Percentiles rank a stretch among this genome's conserved stretches.
Evolutionary conservation across 1,284 basidiomycete genomes (phyloP).

Genomic region (Fomitopsis pinicola): DNA sequence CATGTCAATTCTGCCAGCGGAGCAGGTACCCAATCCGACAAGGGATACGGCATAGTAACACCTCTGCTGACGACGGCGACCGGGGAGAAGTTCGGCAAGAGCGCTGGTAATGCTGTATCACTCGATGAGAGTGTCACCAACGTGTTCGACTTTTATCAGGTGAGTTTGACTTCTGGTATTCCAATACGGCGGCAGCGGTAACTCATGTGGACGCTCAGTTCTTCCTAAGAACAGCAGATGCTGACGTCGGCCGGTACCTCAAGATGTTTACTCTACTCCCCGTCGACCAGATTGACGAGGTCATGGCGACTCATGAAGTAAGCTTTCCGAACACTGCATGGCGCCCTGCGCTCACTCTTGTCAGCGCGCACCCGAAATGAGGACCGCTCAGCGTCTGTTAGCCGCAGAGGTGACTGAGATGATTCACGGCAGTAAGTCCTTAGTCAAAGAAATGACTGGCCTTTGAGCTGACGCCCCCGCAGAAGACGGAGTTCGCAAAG

Average conservation of each 20-base stretch:
- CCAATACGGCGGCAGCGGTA: neutral
- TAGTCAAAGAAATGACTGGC: neutral
- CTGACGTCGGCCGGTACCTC: constrained; percentile 80
- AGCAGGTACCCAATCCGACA: constrained; percentile 28
- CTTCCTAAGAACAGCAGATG: constrained; percentile 81
- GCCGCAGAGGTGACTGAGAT: constrained; percentile 88
- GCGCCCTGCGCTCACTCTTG: neutral
- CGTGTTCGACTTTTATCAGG: constrained; percentile 91
- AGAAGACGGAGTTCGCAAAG: constrained; percentile 43
- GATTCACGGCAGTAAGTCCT: constrained; percentile 70
- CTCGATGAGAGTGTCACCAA: constrained; percentile 74
- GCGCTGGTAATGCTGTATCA: constrained; percentile 95
- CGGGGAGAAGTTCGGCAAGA: constrained; percentile 98
- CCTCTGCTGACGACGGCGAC: constrained; percentile 88
- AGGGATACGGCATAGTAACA: constrained; percentile 86
- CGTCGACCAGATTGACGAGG: constrained; percentile 48
- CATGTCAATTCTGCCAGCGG: constrained; percentile 33
- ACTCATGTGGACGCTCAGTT: constrained; percentile 53
- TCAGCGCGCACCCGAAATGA: constrained; percentile 52
- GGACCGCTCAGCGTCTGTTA: constrained; percentile 73
- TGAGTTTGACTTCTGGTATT: constrained; percentile 21
- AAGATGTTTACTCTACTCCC: constrained; percentile 83
- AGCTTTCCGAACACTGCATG: constrained; percentile 1
- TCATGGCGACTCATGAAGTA: constrained; percentile 61
- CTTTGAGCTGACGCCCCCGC: constrained; percentile 6